Evolutionary conservation across 83 land plant species (phyloP).

Genomic region (Diphasiastrum complanatum): DNA sequence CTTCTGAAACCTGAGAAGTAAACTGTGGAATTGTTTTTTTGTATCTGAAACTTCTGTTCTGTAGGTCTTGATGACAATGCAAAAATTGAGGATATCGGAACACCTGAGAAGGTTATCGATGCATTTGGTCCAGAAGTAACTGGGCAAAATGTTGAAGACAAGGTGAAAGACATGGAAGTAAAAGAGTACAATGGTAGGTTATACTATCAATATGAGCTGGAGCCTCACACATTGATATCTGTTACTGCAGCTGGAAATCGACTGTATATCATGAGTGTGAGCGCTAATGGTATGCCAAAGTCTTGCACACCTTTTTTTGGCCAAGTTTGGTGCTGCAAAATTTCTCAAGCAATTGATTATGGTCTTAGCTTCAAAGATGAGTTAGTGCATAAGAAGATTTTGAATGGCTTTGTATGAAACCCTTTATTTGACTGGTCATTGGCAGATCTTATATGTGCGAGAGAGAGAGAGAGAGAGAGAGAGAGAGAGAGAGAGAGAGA

Average conservation of each 20-base stretch:
- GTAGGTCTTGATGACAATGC: slow-evolving; percentile 68
- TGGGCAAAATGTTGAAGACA: slow-evolving; percentile 90
- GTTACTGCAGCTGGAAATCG: slow-evolving; percentile 97
- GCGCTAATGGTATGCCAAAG: slow-evolving; percentile 70
- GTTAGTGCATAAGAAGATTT: too few relatives aligned
- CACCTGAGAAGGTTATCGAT: slow-evolving; percentile 82
- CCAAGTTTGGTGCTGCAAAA: too few relatives aligned
- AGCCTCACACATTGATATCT: slow-evolving; percentile 77
- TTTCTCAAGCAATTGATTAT: too few relatives aligned
- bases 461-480: too few relatives aligned
- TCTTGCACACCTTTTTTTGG: too few relatives aligned
- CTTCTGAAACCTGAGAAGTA: too few relatives aligned
- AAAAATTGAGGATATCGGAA: slow-evolving; percentile 68
- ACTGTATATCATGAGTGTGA: slow-evolving; percentile 81
- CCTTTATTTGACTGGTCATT: too few relatives aligned
- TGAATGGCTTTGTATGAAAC: too few relatives aligned
- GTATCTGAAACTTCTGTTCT: not conserved
- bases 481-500: too few relatives aligned
- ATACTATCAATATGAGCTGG: slow-evolving; percentile 83
- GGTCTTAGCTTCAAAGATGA: too few relatives aligned
- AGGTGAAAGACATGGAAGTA: slow-evolving; percentile 57
- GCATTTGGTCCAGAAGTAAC: slow-evolving; percentile 95
- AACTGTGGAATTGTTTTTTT: not conserved
- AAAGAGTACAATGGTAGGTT: slow-evolving; percentile 55
- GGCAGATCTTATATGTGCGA: too few relatives aligned